Evolutionary conservation across 192 early-diverging fungal genomes (phyloP), one percentile per base, ranked within the genome.

Genomic region (Neocallimastix lanati): DNA sequence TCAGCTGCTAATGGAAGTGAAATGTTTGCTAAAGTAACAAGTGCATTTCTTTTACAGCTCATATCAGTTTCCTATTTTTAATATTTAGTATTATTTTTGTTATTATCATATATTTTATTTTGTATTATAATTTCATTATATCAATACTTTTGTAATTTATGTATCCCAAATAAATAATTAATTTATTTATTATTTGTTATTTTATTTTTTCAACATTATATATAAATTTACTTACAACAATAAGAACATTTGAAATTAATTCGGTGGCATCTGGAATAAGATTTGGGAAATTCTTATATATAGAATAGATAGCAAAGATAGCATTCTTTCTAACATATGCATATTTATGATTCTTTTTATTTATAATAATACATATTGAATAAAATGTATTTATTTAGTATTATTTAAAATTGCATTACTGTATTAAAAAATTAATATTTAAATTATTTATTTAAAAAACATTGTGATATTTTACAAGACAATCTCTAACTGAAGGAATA

Each of bases 241-340:
- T 36, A n/a, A 90, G 76, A 82, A 86, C 87, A 76, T 84, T 87
- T 77, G 92, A 84, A 80, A 99, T 92, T 78, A 96, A 86, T 84
- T 97, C 95, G 11, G 95, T 93, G 25, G 93, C 96, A 82, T 99
- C 98, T 28, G 98, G 98, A 78, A 98, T 93, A 76, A 99, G 89
- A 80, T 93, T 91, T 80, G 97, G 93, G 85, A 94, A 92, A 84
- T 90, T 88, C 80, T 94, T 95, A 86, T 91, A 96, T 79, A 98
- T 94, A 21, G 93, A 86, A 78, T 91, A 92, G 58, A 99, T 93
- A 33, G 96, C 96, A 30, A 96, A 88, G 16, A 99, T 92, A 38
- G 98, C 98, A 83, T 99, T 99, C 85, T 97, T 97, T 82, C 96
- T 90, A 80, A 99, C 98, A 83, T 98, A 99, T 25, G 95, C 88